Evolutionary conservation across 2,329 filamentous ascomycete genomes (phyloP).

Genomic region (Atkinsonella hypoxylon): DNA sequence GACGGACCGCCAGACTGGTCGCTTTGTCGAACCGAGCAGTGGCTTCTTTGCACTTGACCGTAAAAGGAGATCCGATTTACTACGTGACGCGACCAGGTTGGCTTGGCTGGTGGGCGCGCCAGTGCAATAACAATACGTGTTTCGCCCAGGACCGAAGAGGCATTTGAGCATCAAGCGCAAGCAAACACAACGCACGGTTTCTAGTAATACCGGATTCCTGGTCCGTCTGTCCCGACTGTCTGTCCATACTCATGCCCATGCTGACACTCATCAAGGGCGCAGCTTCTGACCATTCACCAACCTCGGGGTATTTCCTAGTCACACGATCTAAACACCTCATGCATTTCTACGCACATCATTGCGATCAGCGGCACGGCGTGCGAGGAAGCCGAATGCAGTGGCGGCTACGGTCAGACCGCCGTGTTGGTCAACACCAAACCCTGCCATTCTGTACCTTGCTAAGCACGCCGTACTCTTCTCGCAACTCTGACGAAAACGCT

Average conservation of each 20-base stretch:
- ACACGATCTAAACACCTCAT: not conserved
- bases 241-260: not conserved
- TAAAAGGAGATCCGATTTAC: constrained; percentile 4
- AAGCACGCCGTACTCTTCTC: not conserved
- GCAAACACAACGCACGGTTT: not conserved
- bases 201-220: not conserved
- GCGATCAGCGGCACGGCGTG: not conserved
- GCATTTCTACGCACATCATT: not conserved
- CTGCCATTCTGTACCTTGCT: too few relatives aligned
- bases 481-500: not conserved
- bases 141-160: not conserved
- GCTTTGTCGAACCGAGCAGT: not conserved
- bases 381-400: constrained; percentile 1
- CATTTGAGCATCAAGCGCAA: not conserved
- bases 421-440: not conserved
- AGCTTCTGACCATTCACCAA: not conserved
- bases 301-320: not conserved
- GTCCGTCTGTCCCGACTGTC: not conserved
- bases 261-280: not conserved
- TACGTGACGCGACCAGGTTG: not conserved
- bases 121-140: not conserved
- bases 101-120: not conserved
- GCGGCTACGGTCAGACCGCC: constrained; percentile 1
- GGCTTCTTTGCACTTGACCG: not conserved
- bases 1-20: not conserved